Evolutionary conservation across 1,284 basidiomycete genomes (phyloP).

Genomic region (Austroboletus olivaceoglutinosus): DNA sequence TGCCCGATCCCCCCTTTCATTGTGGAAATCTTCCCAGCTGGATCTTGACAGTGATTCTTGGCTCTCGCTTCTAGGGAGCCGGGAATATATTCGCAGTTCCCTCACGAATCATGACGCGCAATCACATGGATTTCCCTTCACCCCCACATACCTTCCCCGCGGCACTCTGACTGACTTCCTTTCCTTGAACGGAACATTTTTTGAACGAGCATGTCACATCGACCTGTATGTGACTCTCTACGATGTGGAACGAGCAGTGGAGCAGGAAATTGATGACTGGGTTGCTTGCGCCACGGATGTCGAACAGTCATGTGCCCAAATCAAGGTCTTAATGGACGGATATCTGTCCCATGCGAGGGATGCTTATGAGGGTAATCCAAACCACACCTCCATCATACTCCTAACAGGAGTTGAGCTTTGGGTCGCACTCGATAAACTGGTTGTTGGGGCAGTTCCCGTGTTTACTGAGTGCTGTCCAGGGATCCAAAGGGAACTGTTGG

Average conservation of each 20-base stretch:
- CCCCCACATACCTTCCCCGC: not conserved
- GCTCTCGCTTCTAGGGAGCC: constrained; percentile 28
- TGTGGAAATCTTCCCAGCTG: not conserved
- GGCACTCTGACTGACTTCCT: not conserved
- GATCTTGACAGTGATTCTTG: constrained; percentile 5
- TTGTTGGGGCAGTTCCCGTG: constrained; percentile 33
- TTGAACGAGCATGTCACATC: not conserved
- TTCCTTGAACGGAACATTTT: not conserved
- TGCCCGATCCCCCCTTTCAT: too few relatives aligned
- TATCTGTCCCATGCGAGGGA: constrained; percentile 13
- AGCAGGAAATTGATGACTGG: constrained; percentile 30
- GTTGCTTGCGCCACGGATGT: not conserved
- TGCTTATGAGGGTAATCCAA: constrained; percentile 36
- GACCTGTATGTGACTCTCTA: constrained; percentile 22
- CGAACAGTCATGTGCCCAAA: not conserved
- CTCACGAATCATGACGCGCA: not conserved
- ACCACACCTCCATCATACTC: constrained; percentile 42
- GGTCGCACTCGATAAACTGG: constrained; percentile 42
- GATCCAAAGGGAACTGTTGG: constrained; percentile 35
- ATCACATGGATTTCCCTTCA: not conserved
- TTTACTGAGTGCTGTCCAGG: constrained; percentile 45
- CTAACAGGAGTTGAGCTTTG: constrained; percentile 43
- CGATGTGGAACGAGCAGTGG: constrained; percentile 34
- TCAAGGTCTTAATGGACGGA: not conserved
- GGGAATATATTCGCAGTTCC: constrained; percentile 20